Evolutionary conservation across 208 protist genomes (phyloP).

Genomic region (Leishmania arabica): DNA sequence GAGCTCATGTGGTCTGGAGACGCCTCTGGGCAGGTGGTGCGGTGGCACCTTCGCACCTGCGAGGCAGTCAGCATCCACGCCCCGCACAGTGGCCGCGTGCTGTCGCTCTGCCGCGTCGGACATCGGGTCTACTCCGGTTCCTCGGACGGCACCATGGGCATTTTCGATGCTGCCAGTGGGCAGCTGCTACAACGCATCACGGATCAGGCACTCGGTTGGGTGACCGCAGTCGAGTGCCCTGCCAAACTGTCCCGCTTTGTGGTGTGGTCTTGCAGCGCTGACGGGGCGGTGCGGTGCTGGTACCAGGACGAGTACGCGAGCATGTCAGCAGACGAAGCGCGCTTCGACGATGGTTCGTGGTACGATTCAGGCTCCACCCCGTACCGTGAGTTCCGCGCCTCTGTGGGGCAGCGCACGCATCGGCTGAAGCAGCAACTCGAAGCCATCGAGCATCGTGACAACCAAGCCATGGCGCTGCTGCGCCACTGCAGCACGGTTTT

Average conservation of each 20-base stretch:
- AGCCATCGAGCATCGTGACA: slow-evolving; percentile 32
- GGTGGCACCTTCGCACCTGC: slow-evolving; percentile 71
- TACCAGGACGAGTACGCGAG: slow-evolving; percentile 82
- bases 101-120: slow-evolving; percentile 62
- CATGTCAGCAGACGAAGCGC: slow-evolving; percentile 60
- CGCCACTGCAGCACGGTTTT: slow-evolving; percentile 51
- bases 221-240: slow-evolving; percentile 52
- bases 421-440: slow-evolving; percentile 55
- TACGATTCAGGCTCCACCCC: slow-evolving; percentile 74
- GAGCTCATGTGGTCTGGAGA: slow-evolving; percentile 87
- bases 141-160: slow-evolving; percentile 71
- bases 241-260: slow-evolving; percentile 74
- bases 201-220: slow-evolving; percentile 54
- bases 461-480: slow-evolving; percentile 44
- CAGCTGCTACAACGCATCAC: slow-evolving; percentile 57
- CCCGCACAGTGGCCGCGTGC: slow-evolving; percentile 56
- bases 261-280: slow-evolving; percentile 76
- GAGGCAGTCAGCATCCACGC: slow-evolving; percentile 55
- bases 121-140: slow-evolving; percentile 70
- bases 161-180: slow-evolving; percentile 52
- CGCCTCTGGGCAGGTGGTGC: slow-evolving; percentile 57
- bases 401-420: slow-evolving; percentile 46
- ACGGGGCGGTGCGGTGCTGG: slow-evolving; percentile 81
- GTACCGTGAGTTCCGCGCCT: slow-evolving; percentile 74
- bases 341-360: slow-evolving; percentile 75